Evolutionary conservation across 371 early-diverging fungal genomes (phyloP).

Genomic region (Apophysomyces variabilis): DNA sequence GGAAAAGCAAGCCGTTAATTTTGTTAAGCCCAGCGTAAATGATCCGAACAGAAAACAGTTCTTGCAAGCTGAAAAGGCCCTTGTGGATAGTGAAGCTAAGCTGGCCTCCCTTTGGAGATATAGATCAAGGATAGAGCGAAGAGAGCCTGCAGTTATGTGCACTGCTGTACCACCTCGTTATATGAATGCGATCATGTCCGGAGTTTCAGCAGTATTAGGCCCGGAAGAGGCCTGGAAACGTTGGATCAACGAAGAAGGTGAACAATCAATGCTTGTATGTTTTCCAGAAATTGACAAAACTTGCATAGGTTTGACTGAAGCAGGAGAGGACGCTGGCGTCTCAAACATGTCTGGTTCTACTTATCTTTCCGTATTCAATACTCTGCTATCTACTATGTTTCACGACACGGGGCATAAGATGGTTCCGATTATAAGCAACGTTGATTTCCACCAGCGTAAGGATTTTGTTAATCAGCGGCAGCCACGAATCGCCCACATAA

Average conservation of each 20-base stretch:
- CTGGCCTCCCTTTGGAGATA: constrained; percentile 26
- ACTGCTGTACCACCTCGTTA: constrained; percentile 31
- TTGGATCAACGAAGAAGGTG: constrained; percentile 19
- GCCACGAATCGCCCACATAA: constrained; percentile 12
- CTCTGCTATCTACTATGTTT: not conserved
- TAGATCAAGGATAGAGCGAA: constrained; percentile 17
- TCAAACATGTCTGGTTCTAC: not conserved
- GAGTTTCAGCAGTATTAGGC: not conserved
- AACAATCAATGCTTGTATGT: not conserved
- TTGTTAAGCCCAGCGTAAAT: constrained; percentile 11
- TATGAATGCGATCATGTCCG: constrained; percentile 3
- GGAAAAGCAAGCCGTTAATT: constrained; percentile 22
- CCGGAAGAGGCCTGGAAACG: constrained; percentile 17
- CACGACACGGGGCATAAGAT: constrained; percentile 16
- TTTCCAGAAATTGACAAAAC: not conserved
- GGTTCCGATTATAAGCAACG: constrained; percentile 25
- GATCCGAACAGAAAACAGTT: constrained; percentile 31
- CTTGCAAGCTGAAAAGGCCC: constrained; percentile 24
- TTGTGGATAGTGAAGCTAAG: constrained; percentile 21
- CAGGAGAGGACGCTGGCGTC: not conserved
- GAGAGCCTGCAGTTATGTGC: constrained; percentile 18
- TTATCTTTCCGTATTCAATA: not conserved
- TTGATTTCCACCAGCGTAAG: constrained; percentile 17
- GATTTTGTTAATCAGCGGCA: constrained; percentile 20
- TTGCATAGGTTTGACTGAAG: not conserved